Evolutionary conservation across 169 alveolate genomes (phyloP), one percentile per base, ranked within the genome.

Genomic region (Neospora caninum): DNA sequence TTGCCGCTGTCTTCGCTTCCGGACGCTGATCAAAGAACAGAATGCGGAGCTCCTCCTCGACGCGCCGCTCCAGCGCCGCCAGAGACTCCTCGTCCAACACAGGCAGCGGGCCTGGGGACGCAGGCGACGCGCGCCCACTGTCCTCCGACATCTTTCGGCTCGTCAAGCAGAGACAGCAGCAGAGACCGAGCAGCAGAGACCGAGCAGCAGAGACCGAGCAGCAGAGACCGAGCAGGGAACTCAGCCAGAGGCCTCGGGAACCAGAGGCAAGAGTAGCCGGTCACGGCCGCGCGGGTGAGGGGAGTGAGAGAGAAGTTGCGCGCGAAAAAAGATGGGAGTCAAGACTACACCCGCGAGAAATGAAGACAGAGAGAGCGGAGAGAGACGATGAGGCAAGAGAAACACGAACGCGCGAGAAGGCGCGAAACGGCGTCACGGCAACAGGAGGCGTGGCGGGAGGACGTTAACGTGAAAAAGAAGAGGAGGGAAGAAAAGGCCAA

Each of bases 1-100:
- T 91, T 49, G 94, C 94, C 38, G 94, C 88, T 25, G 94, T 86
- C 80, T 91, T 91, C 91, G 49, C 42, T 58, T 91, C 45, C 22
- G 94, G 91, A 34, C 34, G 54, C 6, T 82, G 73, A 80, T 91
- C 80, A 80, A 83, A 69, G 89, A 69, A 91, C 53, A 91, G 80
- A 13, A 54, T 20, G 45, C 73, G 88, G 38, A 91, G 89, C 82
- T 91, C 70, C 89, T 91, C 88, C 80, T 91, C 70, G 89, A 91
- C 89, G 41, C 39, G 89, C 73, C 39, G 54, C 58, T 69, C 64
- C 45, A 91, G 58, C 20, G 18, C 27, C 73, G 49, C 53, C 70
- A 31, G 64, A 22, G 41, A 41, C 20, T 42, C 89, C 27, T 27
- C 67, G 41, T 25, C 18, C 89, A 82, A 36, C 53, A 82, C 89